A percentile compares a stretch with the other conserved stretches of the same genome.
Conservation (phyloP, 2,329 filamentous ascomycete species). For the Didymella exigua region DNA sequence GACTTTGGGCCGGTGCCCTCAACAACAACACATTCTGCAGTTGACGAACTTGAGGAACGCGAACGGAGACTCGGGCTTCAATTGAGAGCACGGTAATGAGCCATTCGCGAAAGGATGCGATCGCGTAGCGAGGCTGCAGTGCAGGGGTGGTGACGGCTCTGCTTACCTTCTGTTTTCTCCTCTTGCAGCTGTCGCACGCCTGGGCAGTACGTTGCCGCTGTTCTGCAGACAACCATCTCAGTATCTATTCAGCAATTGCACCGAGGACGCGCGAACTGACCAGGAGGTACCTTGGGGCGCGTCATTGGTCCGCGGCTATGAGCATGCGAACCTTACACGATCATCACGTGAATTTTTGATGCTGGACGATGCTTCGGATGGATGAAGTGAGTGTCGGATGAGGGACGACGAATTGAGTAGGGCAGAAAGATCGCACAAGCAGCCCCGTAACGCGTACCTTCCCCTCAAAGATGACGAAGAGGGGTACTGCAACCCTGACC, state of each 20-base stretch:
- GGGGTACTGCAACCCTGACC: conserved; percentile 10
- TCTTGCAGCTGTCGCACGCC: conserved; percentile 69
- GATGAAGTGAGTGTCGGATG: conserved; percentile 39
- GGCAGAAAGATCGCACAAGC: conserved; percentile 18
- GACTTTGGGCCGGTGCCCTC: neutral
- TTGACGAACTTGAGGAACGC: neutral
- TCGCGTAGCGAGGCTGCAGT: neutral
- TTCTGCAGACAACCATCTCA: conserved; percentile 61
- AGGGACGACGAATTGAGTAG: conserved; percentile 27
- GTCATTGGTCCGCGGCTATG: conserved; percentile 36
- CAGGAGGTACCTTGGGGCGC: conserved; percentile 44
- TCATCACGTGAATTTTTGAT: conserved; percentile 31
- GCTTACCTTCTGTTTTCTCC: conserved; percentile 70
- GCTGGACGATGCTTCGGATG: conserved; percentile 31
- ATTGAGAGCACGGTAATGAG: neutral
- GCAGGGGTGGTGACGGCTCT: conserved; percentile 1
- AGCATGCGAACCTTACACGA: conserved; percentile 13
- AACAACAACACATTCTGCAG: conserved; percentile 1
- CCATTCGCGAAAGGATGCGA: neutral
- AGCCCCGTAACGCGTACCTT: conserved; percentile 15
- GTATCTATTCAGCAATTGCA: conserved; percentile 14
- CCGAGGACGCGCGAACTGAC: conserved; percentile 25
- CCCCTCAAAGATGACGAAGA: conserved; percentile 17
- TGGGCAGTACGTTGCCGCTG: conserved; percentile 67
- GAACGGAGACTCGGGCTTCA: neutral